Percentiles rank a stretch among this genome's conserved stretches.
Evolutionary conservation across 2,329 filamentous ascomycete species (phyloP).

Genomic region (Colletotrichum sp.): DNA sequence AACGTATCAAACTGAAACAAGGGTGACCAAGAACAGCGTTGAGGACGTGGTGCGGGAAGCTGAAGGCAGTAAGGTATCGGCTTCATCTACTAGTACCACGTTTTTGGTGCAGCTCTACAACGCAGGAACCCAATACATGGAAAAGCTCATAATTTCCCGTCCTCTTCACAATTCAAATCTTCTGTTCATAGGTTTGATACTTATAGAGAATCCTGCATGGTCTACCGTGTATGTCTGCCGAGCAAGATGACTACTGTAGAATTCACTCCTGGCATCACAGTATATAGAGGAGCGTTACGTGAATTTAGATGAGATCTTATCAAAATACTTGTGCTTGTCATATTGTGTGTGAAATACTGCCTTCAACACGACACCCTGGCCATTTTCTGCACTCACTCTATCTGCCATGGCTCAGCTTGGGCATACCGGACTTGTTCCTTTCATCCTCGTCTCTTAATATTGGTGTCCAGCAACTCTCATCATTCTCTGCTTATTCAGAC

Average conservation of each 20-base stretch:
- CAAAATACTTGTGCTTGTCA: accelerated
- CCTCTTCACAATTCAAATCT: too few relatives aligned
- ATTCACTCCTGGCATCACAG: too few relatives aligned
- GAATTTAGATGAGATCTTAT: accelerated
- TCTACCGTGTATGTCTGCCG: too few relatives aligned
- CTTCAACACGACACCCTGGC: accelerated
- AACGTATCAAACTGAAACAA: accelerated
- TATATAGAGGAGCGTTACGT: not conserved
- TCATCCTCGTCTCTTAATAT: not conserved
- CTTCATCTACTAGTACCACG: too few relatives aligned
- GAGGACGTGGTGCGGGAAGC: accelerated
- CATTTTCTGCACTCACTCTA: not conserved
- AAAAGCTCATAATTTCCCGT: too few relatives aligned
- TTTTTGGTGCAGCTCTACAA: too few relatives aligned
- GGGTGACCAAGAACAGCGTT: accelerated
- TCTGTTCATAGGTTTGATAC: too few relatives aligned
- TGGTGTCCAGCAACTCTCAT: not conserved
- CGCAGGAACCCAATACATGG: too few relatives aligned
- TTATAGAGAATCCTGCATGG: too few relatives aligned
- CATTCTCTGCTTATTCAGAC: not conserved
- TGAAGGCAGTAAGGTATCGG: too few relatives aligned
- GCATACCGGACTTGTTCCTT: not conserved
- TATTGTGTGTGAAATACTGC: accelerated
- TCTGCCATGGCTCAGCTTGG: not conserved
- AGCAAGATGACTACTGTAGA: too few relatives aligned